Evolutionary conservation across 345 rosid genomes (phyloP), one percentile per base, ranked within the genome.

Genomic region (Melaleuca quinquenervia): DNA sequence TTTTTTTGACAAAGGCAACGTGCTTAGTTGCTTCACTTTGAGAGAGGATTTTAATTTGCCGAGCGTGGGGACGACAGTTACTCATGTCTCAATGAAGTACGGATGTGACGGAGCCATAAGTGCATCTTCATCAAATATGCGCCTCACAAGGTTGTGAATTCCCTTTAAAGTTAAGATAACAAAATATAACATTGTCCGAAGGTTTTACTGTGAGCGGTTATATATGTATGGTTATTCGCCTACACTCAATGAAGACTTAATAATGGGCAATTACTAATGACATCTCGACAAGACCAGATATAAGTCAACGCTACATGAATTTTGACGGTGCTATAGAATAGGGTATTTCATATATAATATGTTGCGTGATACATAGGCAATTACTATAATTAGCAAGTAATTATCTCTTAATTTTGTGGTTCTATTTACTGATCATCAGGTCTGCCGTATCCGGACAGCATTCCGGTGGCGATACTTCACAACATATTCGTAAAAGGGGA

Each of bases 401-500:
- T 16, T 9, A 32, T 16, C 45, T n/a, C 32, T 21, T 24, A 21
- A 26, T 49, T 52, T 62, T 32, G n/a, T 24, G 36, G 3, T 82
- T 41, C 21, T 2, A 44, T 60, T 29, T n/a, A 16, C 14, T 50
- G 26, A 3, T 49, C 36, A 11, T 85, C 82, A 91, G 91, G 58
- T 22, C 51, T 87, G 22, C 76, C 89, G 11, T n/a, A 58, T 20
- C 90, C 92, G 45, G 88, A 90, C 7, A 88, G 86, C 82, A 84
- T 91, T 8, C 88, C 88, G 2, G 32, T 32, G 24, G 56, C 91
- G 5, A 83, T 91, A 44, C 82, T 90, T 78, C 93, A 91, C 85
- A 88, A 82, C 89, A 87, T 91, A 74, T 90, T 91, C 84, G 83
- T 90, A 45, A 88, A 89, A 84, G 92, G 93, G 12, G 93, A 91